Evolutionary conservation across 768 basidiomycete genomes (phyloP).

Genomic region (Mycena haematopus): DNA sequence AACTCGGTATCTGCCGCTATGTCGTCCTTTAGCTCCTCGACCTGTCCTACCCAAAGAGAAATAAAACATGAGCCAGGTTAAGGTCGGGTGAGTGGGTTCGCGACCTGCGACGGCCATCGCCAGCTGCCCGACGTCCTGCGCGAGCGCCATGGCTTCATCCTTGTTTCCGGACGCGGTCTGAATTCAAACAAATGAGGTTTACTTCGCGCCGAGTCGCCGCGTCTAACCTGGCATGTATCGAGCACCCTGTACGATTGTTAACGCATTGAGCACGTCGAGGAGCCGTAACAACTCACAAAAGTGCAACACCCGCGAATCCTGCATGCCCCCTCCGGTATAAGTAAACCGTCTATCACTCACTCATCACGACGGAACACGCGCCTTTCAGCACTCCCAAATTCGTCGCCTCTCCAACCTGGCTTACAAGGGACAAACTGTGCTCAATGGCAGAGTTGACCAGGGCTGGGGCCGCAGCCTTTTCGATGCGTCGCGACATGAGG

Average conservation of each 20-base stretch:
- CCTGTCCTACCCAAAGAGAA: conserved; percentile 8
- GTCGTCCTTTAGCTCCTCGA: conserved; percentile 25
- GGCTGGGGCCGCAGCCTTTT: conserved; percentile 12
- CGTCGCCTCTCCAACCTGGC: conserved; percentile 21
- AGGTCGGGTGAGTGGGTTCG: no score
- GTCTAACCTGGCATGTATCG: conserved; percentile 29
- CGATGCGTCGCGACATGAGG: conserved; percentile 23
- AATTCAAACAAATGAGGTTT: neutral
- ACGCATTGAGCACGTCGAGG: conserved; percentile 4
- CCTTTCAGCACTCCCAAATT: conserved; percentile 27
- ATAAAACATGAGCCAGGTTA: no score
- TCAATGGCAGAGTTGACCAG: conserved; percentile 17
- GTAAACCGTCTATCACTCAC: neutral
- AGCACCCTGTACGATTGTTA: conserved; percentile 12
- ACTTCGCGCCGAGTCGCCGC: neutral
- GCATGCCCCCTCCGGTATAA: neutral
- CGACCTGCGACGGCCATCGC: conserved; percentile 17
- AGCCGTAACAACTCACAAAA: conserved; percentile 9
- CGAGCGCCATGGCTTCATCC: conserved; percentile 26
- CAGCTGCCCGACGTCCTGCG: conserved; percentile 24
- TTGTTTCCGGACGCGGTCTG: conserved; percentile 29
- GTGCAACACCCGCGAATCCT: conserved; percentile 27
- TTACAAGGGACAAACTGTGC: conserved; percentile 19
- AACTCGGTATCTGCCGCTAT: conserved; percentile 23
- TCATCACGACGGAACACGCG: neutral